Base-by-base conservation (phyloP, 176 grass and related monocot species). In the Sorghum bicolor region DNA sequence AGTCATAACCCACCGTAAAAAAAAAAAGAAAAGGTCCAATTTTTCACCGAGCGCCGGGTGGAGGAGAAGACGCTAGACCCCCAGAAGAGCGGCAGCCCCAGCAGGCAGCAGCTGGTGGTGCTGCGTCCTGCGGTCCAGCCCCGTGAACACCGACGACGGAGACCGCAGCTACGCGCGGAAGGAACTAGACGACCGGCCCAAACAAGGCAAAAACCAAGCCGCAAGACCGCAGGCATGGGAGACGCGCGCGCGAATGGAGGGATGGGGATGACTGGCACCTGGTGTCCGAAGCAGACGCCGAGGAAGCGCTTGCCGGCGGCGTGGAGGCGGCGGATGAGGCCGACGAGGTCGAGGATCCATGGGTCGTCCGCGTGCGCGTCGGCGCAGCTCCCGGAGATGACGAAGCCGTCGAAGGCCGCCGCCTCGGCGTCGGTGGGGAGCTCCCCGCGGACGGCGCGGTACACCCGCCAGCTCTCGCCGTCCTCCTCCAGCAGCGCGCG, bases 271-370 rank as follows among this genome's bases (percentile, higher is more conserved):
- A 20, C n/a, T 7, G 3, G 60, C 64, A 98, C 95, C 95, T 98
- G 95, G 81, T 98, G 95, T 17, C 95, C 95, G 84, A 98, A 98
- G 91, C 95, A 98, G 80, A 98, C 70, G 84, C 95, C 95, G 67
- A 98, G 92, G 85, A 95, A 4, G 79, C 91, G 88, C 84, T 95
- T 98, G 32, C 88, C 86, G 52, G 68, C 82, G 71, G 89, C 79
- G 77, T 79, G 76, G 37, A 88, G 60, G 30, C 75, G 77, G 10
- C 61, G 73, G 84, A 98, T 65, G 78, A 98, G 72, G 52, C 72
- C 79, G 62, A 91, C 66, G 81, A 98, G 95, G 7, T 82, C 79
- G 31, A 82, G 28, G 84, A 98, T 91, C 95, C 95, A 98, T 0
- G 76, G 78, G 4, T 98, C 95, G 58, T 91, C 89, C 76, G 71